A percentile compares a stretch with the other conserved stretches of the same genome.
These are phyloP conservation scores for Beauveria pseudobassiana DNA, from an alignment of 2,329 filamentous ascomycete genomes.

Conservation along the genomic window DNA sequence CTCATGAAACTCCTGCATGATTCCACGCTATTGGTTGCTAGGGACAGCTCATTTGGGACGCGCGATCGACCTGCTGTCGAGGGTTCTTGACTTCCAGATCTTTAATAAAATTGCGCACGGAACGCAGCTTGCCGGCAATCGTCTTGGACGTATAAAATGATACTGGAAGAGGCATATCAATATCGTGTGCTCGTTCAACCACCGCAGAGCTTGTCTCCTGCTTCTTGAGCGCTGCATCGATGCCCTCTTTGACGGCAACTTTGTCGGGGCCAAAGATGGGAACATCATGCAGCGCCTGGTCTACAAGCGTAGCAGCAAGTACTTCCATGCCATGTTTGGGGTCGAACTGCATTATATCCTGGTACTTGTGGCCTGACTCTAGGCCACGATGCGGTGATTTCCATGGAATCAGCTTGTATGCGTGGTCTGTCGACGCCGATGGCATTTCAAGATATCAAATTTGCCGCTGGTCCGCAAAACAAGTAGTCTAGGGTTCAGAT, in stretches of 20 bases:
- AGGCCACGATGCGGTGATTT: constrained; percentile 49
- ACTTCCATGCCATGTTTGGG: constrained; percentile 43
- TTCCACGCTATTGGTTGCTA: constrained; percentile 30
- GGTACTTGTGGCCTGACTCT: constrained; percentile 44
- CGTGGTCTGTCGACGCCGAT: constrained; percentile 47
- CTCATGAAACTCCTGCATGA: constrained; percentile 54
- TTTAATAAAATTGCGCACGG: constrained; percentile 33
- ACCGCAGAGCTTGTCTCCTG: constrained; percentile 25
- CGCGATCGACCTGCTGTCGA: constrained; percentile 19
- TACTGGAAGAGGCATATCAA: constrained; percentile 28
- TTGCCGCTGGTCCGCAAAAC: constrained; percentile 52
- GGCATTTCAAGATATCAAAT: constrained; percentile 56
- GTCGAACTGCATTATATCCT: constrained; percentile 52
- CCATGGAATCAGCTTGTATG: constrained; percentile 56
- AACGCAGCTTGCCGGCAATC: constrained; percentile 42
- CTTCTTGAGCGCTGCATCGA: constrained; percentile 33
- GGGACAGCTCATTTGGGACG: constrained; percentile 26
- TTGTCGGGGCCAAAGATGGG: constrained; percentile 51
- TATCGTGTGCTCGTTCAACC: constrained; percentile 31
- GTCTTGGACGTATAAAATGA: constrained; percentile 34
- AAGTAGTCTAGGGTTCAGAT: constrained; percentile 49
- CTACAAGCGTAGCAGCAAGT: constrained; percentile 46
- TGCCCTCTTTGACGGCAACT: constrained; percentile 32
- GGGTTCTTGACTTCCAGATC: constrained; percentile 19
- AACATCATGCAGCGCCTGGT: constrained; percentile 44